Percentiles rank a stretch among this genome's conserved stretches.
phyloP scores from a whole-genome alignment of 306 rosid genomes.

The Alnus glutinosa region DNA sequence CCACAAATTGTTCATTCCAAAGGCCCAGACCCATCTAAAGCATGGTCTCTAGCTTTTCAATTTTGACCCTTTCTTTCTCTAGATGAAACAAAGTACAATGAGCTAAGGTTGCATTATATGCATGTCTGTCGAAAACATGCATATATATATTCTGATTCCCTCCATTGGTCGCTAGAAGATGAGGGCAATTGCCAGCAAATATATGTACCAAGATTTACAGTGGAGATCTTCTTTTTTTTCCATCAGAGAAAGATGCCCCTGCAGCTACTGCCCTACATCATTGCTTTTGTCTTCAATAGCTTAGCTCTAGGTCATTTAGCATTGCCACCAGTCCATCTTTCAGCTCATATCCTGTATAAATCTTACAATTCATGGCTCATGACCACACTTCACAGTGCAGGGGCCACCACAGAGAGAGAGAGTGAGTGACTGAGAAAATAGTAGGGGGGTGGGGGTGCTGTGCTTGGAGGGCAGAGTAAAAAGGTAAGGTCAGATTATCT shows the following conservation, averaged over 20 bases:
- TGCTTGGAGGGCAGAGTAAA: slow-evolving; percentile 22
- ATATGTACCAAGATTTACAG: slow-evolving; percentile 28
- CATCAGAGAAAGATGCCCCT: slow-evolving; percentile 34
- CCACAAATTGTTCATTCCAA: not conserved
- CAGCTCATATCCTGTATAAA: slow-evolving; percentile 12
- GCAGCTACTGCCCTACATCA: slow-evolving; percentile 5
- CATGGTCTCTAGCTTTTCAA: not conserved
- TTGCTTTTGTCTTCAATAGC: slow-evolving; percentile 21
- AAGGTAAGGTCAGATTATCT: slow-evolving; percentile 22
- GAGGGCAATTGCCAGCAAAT: slow-evolving; percentile 27
- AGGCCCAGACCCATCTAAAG: not conserved
- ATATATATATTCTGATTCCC: slow-evolving; percentile 34
- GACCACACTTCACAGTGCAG: slow-evolving; percentile 12
- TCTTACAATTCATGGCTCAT: slow-evolving; percentile 11
- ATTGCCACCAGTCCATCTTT: slow-evolving; percentile 10
- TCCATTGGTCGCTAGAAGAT: not conserved
- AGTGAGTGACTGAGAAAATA: not conserved
- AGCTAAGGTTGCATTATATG: not conserved
- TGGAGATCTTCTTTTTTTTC: slow-evolving; percentile 29
- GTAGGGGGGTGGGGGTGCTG: not conserved
- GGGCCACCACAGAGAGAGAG: slow-evolving; percentile 23
- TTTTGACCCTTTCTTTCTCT: slow-evolving; percentile 2
- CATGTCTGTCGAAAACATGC: not conserved
- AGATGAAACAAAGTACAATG: slow-evolving; percentile 15
- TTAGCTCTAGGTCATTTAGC: slow-evolving; percentile 21